Evolutionary conservation across 306 rosid genomes (phyloP), one percentile per base, ranked within the genome.

Genomic region (Fagus sylvatica): DNA sequence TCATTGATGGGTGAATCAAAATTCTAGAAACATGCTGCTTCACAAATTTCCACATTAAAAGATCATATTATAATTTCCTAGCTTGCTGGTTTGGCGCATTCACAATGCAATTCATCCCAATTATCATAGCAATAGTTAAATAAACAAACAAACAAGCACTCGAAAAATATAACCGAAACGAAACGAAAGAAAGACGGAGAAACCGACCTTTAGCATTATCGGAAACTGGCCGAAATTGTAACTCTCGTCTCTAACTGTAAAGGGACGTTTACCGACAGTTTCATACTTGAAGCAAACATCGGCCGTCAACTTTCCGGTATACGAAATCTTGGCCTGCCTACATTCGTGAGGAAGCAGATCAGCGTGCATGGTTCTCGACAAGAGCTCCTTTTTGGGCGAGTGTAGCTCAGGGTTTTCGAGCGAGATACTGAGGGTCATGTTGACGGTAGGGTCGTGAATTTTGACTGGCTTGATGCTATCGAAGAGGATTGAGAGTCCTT

Each of bases 161-260:
- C 10, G 22, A 49, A 16, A 22, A 22, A 22, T 22, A 22, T 22
- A 22, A 53, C 46, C 54, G 57, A 51, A 55, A 61, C 17, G 32
- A 37, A 80, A 5, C 51, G 19, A 40, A 57, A 32, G 4, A 82
- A 17, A 54, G 32, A 22, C 0, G 28, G 28, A 22, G 28, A 22
- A 16, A 69, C 83, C 36, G 71, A 95, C 98, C 98, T 87, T 83
- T 1, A 95, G 81, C 98, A 95, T 92, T 69, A 95, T 88, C 32
- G 98, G 98, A 69, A 95, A 67, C 74, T 81, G 87, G 71, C 98
- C 98, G 62, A 95, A 87, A 79, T 61, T 73, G 37, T 82, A 41
- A n/a, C 43, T 73, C 53, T 86, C 89, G 28, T 22, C 28, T 22
- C 28, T 22, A 22, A 22, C 28, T 22, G 28, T 22, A 22, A 22